phyloP scores from a whole-genome alignment of 164 flowering plant genomes.

The Cinnamomum micranthum region DNA sequence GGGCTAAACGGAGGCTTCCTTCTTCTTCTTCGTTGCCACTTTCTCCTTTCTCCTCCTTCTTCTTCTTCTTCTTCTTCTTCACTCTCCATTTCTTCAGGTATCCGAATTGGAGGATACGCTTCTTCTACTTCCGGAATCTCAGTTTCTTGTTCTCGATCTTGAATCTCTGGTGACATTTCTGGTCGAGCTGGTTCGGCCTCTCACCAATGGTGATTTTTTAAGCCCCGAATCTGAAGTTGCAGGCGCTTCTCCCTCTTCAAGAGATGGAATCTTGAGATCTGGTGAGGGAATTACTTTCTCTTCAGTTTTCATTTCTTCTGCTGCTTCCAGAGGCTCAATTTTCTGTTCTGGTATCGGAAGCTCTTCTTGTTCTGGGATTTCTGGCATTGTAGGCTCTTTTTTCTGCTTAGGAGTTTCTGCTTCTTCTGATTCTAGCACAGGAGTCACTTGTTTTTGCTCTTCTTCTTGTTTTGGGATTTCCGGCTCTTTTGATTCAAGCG shows the following conservation, averaged over 20 bases:
- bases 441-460: too few relatives aligned
- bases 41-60: background rate
- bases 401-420: too few relatives aligned
- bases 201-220: too few relatives aligned
- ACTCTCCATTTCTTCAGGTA: background rate
- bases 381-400: too few relatives aligned
- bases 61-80: background rate
- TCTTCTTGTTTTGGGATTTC: too few relatives aligned
- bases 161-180: background rate
- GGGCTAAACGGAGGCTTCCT: background rate
- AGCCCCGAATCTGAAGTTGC: too few relatives aligned
- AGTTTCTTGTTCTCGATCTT: background rate
- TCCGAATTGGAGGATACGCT: background rate
- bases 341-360: too few relatives aligned
- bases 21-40: background rate
- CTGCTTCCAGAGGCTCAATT: too few relatives aligned
- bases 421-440: too few relatives aligned
- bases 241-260: background rate
- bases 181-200: background rate
- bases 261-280: background rate
- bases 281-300: background rate
- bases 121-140: background rate
- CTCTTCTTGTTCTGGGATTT: too few relatives aligned
- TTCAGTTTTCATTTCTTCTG: background rate
- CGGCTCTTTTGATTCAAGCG: too few relatives aligned